Conservation (phyloP, 2,329 filamentous ascomycete species). For the Talaromyces sp. region DNA sequence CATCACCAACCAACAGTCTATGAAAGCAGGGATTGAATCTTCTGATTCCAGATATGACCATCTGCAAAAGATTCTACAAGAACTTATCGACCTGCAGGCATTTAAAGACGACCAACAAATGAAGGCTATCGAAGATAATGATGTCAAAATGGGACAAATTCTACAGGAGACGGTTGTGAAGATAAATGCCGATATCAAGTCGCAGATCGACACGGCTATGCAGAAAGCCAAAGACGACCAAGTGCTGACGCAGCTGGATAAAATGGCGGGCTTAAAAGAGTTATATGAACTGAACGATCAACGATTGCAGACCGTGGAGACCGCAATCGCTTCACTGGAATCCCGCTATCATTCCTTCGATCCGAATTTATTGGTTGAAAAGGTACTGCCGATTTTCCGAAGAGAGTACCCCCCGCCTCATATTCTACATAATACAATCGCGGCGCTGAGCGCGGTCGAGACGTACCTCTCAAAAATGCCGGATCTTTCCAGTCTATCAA, state of each 20-base stretch:
- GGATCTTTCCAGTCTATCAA: conserved; percentile 1
- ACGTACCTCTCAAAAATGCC: conserved; percentile 10
- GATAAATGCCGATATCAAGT: conserved; percentile 3
- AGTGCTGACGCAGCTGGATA: not conserved
- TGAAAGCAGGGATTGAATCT: not conserved
- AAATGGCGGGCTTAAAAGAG: not conserved
- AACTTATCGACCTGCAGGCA: conserved; percentile 13
- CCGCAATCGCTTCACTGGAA: conserved; percentile 37
- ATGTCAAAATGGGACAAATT: conserved; percentile 3
- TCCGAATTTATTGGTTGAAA: conserved; percentile 30
- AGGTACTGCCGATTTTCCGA: conserved; percentile 28
- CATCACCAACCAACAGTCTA: not conserved
- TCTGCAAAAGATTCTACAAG: conserved; percentile 6
- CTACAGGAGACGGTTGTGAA: conserved; percentile 3
- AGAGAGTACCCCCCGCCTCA: conserved; percentile 30
- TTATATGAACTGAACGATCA: not conserved
- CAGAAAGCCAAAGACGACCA: not conserved
- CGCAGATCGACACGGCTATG: conserved; percentile 5
- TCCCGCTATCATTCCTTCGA: conserved; percentile 46
- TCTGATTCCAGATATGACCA: not conserved
- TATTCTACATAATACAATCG: conserved; percentile 16
- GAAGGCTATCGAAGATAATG: conserved; percentile 16
- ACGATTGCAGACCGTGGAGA: conserved; percentile 14
- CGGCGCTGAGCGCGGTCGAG: conserved; percentile 17
- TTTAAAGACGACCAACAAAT: conserved; percentile 19